Evolutionary conservation across 176 grass and related monocot genomes (phyloP).

Genomic region (Zoysia pacifica): DNA sequence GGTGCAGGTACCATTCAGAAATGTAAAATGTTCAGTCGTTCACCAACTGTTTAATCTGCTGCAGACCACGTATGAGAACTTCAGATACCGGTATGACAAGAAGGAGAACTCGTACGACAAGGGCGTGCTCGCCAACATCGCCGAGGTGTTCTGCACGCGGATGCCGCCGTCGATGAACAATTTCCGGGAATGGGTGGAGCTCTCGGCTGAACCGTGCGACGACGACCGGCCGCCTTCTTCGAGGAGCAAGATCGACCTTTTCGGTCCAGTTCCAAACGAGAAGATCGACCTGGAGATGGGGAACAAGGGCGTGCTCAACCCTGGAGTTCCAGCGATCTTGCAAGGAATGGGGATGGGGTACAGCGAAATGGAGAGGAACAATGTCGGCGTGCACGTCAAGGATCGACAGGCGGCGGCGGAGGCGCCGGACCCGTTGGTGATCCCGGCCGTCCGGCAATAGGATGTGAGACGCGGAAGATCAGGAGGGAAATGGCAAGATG

Average conservation of each 20-base stretch:
- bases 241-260: slow-evolving; percentile 38
- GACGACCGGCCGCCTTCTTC: slow-evolving; percentile 21
- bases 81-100: slow-evolving; percentile 91
- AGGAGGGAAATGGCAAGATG: not conserved
- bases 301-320: slow-evolving; percentile 27
- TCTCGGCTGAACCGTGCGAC: not conserved
- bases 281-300: slow-evolving; percentile 69
- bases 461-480: not conserved
- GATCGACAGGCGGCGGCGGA: slow-evolving; percentile 28
- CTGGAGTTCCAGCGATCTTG: slow-evolving; percentile 52
- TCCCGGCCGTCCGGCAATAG: slow-evolving; percentile 6
- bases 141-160: slow-evolving; percentile 65
- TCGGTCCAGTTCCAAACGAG: not conserved
- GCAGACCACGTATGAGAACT: slow-evolving; percentile 98
- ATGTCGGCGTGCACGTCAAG: slow-evolving; percentile 44
- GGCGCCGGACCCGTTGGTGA: slow-evolving; percentile 49
- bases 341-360: slow-evolving; percentile 63
- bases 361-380: slow-evolving; percentile 45
- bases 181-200: slow-evolving; percentile 66
- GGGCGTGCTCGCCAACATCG: slow-evolving; percentile 56
- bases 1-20: too few species aligned
- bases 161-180: slow-evolving; percentile 73
- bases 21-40: too few species aligned
- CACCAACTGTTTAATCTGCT: not conserved
- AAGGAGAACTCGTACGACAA: slow-evolving; percentile 89